A percentile compares a stretch with the other conserved stretches of the same genome.
These are phyloP conservation scores for Diaporthe amygdali DNA, from an alignment of 2,329 filamentous ascomycete genomes.

Conservation along the genomic window DNA sequence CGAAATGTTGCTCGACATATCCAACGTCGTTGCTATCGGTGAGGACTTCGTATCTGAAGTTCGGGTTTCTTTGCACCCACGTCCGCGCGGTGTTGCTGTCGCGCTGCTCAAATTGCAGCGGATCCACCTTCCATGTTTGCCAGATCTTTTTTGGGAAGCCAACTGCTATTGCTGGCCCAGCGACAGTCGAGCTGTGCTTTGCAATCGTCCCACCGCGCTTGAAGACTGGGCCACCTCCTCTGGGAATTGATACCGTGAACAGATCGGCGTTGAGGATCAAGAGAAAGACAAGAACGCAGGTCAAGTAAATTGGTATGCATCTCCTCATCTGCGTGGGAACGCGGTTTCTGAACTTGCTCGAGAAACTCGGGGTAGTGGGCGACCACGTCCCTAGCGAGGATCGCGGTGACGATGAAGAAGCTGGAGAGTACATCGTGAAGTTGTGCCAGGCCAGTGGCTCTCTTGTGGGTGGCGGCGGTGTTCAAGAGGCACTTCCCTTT, in stretches of 20 bases:
- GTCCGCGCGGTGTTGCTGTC: conserved; percentile 65
- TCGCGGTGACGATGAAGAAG: conserved; percentile 20
- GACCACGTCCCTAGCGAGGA: conserved; percentile 29
- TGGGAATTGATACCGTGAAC: conserved; percentile 30
- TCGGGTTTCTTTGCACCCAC: conserved; percentile 71
- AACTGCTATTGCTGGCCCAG: conserved; percentile 26
- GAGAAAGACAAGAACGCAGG: conserved; percentile 48
- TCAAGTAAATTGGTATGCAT: conserved; percentile 51
- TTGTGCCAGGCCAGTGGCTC: conserved; percentile 6
- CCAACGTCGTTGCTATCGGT: conserved; percentile 71
- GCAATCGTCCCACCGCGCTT: conserved; percentile 30
- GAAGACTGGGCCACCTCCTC: conserved; percentile 26
- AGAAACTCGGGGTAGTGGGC: conserved; percentile 29
- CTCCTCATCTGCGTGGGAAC: conserved; percentile 44
- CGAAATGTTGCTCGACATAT: conserved; percentile 73
- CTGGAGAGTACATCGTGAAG: conserved; percentile 23
- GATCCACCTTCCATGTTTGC: conserved; percentile 78
- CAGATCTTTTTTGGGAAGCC: conserved; percentile 72
- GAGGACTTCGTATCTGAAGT: conserved; percentile 70
- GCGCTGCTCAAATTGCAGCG: conserved; percentile 68
- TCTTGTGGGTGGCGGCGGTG: background rate
- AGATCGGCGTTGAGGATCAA: conserved; percentile 52
- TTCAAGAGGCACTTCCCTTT: background rate
- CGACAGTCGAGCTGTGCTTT: conserved; percentile 16
- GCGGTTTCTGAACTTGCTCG: conserved; percentile 34